phyloP scores from a whole-genome alignment of 768 basidiomycete species.

The Tricholoma sp. region DNA sequence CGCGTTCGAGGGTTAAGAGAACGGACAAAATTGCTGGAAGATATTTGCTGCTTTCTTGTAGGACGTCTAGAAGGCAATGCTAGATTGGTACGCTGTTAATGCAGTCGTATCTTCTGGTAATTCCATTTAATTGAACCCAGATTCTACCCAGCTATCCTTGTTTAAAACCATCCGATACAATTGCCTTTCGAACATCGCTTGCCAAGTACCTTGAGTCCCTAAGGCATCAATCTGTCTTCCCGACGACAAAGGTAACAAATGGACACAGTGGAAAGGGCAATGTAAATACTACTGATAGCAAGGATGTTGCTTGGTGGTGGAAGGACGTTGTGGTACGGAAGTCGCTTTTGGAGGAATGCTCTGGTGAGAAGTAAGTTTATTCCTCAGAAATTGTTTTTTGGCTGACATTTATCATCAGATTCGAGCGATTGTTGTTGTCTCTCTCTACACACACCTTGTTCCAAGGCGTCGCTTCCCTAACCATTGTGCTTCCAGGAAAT shows the following conservation, averaged over 20 bases:
- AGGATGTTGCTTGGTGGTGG: conserved; percentile 46
- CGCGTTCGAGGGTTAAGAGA: conserved; percentile 43
- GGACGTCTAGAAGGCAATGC: conserved; percentile 34
- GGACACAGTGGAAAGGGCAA: conserved; percentile 14
- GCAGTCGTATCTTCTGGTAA: background rate
- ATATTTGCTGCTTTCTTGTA: conserved; percentile 46
- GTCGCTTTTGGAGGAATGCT: conserved; percentile 50
- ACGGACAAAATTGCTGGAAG: conserved; percentile 47
- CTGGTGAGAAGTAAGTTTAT: conserved; percentile 39
- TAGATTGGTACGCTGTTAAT: conserved; percentile 19
- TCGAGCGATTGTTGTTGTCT: conserved; percentile 45
- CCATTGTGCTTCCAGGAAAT: conserved; percentile 7
- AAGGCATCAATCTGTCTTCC: conserved; percentile 34
- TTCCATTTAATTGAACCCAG: conserved; percentile 20
- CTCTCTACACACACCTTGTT: conserved; percentile 48
- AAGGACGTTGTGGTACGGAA: conserved; percentile 50
- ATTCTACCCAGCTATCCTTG: conserved; percentile 49
- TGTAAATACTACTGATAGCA: background rate
- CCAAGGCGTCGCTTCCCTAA: conserved; percentile 19
- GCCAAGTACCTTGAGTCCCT: conserved; percentile 46
- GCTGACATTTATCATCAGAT: conserved; percentile 27
- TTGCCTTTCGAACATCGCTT: conserved; percentile 46
- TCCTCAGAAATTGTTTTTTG: background rate
- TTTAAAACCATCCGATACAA: conserved; percentile 43
- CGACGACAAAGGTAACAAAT: conserved; percentile 16